phyloP scores from a whole-genome alignment of 73 alveolate species.

The Tetrahymena elliotti region DNA sequence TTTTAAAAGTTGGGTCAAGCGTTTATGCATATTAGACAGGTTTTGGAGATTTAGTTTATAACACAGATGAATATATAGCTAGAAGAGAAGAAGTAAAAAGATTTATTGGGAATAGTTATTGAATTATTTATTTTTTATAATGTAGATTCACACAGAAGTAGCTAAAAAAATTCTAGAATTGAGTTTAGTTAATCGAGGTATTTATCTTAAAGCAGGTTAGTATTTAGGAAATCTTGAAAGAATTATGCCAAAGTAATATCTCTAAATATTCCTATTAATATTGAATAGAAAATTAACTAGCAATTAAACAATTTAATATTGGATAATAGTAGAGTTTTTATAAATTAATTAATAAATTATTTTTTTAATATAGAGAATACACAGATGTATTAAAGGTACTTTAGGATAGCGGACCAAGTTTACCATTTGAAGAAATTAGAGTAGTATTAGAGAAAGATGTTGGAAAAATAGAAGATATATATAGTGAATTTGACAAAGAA shows the following conservation, averaged over 20 bases:
- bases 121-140: not conserved
- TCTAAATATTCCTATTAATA: too few relatives aligned
- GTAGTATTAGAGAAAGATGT: slow-evolving; percentile 8
- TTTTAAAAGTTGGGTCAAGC: not conserved
- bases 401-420: slow-evolving; percentile 27
- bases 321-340: not conserved
- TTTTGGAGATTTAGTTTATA: slow-evolving; percentile 5
- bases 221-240: slow-evolving; percentile 54
- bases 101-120: not conserved
- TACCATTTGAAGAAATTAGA: slow-evolving; percentile 16
- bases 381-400: slow-evolving; percentile 25
- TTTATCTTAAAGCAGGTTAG: slow-evolving; percentile 52
- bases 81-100: slow-evolving; percentile 18
- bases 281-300: not conserved
- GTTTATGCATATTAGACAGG: slow-evolving; percentile 20
- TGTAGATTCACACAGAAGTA: slow-evolving; percentile 41
- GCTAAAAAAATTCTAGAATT: slow-evolving; percentile 40
- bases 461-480: slow-evolving; percentile 47
- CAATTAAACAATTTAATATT: too few relatives aligned
- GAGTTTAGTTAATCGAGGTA: slow-evolving; percentile 42
- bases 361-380: slow-evolving; percentile 11
- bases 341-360: not conserved
- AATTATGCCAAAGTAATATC: slow-evolving; percentile 44
- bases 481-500: slow-evolving; percentile 48
- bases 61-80: slow-evolving; percentile 29